Evolutionary conservation across 495 filamentous ascomycete genomes (phyloP).

Genomic region (Penicillium paxilli): DNA sequence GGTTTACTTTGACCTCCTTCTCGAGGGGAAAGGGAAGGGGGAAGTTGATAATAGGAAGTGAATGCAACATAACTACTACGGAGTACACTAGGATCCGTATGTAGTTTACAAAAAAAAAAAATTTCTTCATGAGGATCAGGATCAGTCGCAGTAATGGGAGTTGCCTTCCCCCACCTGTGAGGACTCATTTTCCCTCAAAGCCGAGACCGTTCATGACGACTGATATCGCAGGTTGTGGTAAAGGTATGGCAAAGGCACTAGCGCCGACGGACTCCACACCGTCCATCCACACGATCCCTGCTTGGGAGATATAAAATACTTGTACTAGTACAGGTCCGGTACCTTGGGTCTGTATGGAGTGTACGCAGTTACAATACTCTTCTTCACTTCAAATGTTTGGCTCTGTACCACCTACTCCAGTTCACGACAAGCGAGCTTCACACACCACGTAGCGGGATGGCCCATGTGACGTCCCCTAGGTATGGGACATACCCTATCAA

Average conservation of each 20-base stretch:
- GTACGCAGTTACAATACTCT: neutral
- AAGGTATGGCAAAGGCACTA: constrained; percentile 22
- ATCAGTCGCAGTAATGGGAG: neutral
- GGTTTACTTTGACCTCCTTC: constrained; percentile 10
- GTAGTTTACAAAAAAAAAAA: neutral
- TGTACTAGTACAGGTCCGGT: constrained; percentile 2
- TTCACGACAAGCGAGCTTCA: neutral
- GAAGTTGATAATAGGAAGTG: neutral
- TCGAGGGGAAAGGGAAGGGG: neutral
- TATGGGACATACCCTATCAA: too few relatives aligned
- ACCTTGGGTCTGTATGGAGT: neutral
- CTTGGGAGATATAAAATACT: constrained; percentile 4
- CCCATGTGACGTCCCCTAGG: neutral
- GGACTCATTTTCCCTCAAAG: neutral
- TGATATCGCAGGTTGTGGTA: constrained; percentile 22
- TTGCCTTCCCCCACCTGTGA: neutral
- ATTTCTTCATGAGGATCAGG: too few relatives aligned
- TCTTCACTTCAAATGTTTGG: neutral
- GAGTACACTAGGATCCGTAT: too few relatives aligned
- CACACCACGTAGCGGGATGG: neutral
- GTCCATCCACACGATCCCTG: constrained; percentile 25
- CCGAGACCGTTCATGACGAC: constrained; percentile 3
- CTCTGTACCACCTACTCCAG: constrained; percentile 14
- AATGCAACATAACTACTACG: too few relatives aligned
- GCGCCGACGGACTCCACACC: constrained; percentile 13